Percentiles rank a stretch among this genome's conserved stretches.
phyloP scores from a whole-genome alignment of 257 asterid genomes.

The Solanum lycopersicoides region DNA sequence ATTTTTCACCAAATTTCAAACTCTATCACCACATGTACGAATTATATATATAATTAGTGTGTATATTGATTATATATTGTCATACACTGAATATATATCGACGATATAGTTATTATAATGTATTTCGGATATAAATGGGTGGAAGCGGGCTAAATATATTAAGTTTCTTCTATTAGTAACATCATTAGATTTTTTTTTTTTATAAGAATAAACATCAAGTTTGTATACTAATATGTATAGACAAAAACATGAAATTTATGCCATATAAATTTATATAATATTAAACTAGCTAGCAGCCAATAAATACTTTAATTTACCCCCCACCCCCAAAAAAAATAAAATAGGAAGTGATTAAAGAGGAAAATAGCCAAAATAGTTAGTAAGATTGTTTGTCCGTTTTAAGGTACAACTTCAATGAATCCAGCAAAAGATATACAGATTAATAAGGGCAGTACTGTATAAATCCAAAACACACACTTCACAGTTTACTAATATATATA shows the following conservation, averaged over 20 bases:
- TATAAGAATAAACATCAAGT: no score
- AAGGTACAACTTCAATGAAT: not conserved
- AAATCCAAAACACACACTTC: not conserved
- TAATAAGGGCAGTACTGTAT: not conserved
- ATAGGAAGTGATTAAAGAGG: conserved; percentile 6
- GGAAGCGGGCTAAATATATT: not conserved
- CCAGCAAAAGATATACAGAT: not conserved
- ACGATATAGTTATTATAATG: not conserved
- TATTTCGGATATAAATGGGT: not conserved
- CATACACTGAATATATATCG: not conserved
- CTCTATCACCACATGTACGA: not conserved
- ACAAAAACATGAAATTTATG: not conserved
- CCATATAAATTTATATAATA: not conserved
- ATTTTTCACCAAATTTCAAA: no score
- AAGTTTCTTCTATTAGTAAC: not conserved
- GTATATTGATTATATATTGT: not conserved
- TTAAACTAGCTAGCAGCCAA: not conserved
- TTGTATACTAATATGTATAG: no score
- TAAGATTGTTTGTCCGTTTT: not conserved
- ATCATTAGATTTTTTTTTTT: not conserved
- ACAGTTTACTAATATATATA: not conserved
- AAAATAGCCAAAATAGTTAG: conserved; percentile 3
- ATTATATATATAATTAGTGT: not conserved
- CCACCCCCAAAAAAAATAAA: not conserved
- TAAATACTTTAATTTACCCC: not conserved